Base-by-base conservation (phyloP, 768 basidiomycete species). In the Lentinus brumalis region DNA sequence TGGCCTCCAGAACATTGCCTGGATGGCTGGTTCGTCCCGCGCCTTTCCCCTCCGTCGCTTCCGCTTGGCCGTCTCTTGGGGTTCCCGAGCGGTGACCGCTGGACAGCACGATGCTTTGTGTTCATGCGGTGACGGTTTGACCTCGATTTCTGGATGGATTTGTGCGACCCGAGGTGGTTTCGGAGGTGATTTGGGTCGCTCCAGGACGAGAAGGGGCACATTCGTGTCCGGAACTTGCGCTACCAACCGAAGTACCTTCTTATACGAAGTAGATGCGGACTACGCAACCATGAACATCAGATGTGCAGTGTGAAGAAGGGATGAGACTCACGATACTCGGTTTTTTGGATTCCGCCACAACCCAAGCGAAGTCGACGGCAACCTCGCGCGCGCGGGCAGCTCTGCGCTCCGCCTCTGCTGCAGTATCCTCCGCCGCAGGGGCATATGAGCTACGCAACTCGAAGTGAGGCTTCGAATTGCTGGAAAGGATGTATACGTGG, bases 381-480 rank as follows among this genome's bases (percentile, higher is more conserved):
- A 64, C 65, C 4, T 65, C 70, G 10, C 53, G 59, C 1, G 74
- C 74, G 15, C 67, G 71, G 2, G 60, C 38, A 3, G 61, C 65
- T 30, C 75, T 67, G 5, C 60, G 35, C 21, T 62, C 54, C 2
- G 72, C 74, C 32, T 75, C 71, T 11, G 50, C 55, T 11, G 64
- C 62, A 7, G 69, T 69, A 50, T 76, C 75, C 56, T 75, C 75
- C 30, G 53, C 63, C 8, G 72, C 47, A 18, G 70, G 74, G 16
- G 70, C 73, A 31, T 64, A 59, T 12, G 63, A 51, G 45, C 74
- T 75, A 26, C 21, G 59, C 21, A 42, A 38, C 49, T 49, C 15
- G 35, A 29, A 26, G 42, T 16, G 35, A 12, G 21, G 29, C 29
- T 11, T n/a, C 12, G 35, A 1, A 1, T 12, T 35, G 15, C 31